phyloP scores from a whole-genome alignment of 1,284 basidiomycete genomes.

The Mrakiaceae sp. region DNA sequence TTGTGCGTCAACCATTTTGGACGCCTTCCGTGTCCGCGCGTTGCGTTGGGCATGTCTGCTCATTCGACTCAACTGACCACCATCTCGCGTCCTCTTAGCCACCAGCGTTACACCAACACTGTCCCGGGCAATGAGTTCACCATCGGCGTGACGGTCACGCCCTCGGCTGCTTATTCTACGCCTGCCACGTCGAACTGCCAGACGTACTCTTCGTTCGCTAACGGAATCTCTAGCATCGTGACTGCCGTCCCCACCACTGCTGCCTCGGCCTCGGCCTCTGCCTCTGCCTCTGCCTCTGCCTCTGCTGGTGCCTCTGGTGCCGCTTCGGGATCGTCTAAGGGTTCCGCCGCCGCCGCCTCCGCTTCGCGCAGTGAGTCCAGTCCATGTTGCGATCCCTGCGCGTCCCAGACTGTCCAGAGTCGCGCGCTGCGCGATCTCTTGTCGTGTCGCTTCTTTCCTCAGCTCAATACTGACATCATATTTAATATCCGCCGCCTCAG shows the following conservation, averaged over 20 bases:
- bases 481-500: no score
- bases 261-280: conserved; percentile 17
- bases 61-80: no score
- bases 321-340: conserved; percentile 2
- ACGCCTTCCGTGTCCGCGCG: no score
- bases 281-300: conserved; percentile 16
- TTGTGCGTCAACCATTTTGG: conserved; percentile 20
- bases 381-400: no score
- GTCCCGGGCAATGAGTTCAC: conserved; percentile 31
- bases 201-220: conserved; percentile 31
- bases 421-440: no score
- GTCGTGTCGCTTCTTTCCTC: no score
- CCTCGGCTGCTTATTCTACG: conserved; percentile 28
- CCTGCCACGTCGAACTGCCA: conserved; percentile 34
- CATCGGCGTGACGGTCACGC: conserved; percentile 32
- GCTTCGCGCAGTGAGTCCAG: neutral
- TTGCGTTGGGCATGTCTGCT: no score
- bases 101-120: no score
- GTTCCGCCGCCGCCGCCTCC: conserved; percentile 15
- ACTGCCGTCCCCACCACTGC: conserved; percentile 11
- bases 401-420: no score
- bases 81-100: no score
- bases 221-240: conserved; percentile 15
- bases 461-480: no score
- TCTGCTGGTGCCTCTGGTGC: conserved; percentile 17